phyloP scores from a whole-genome alignment of 176 grass and related monocot species.

The Puya raimondii region DNA sequence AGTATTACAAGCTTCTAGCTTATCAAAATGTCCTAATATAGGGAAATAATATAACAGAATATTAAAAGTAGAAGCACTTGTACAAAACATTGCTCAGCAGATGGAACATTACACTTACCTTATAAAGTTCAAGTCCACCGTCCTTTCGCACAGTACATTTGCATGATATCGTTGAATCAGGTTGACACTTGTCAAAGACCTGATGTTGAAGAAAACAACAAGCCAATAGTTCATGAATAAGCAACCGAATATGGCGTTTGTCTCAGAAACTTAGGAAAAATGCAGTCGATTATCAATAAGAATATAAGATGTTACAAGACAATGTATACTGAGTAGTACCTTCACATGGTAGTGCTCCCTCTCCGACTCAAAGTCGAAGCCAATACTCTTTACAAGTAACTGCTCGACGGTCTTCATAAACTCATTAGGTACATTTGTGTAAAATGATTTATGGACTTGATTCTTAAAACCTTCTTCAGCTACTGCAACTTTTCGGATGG shows the following conservation, averaged over 20 bases:
- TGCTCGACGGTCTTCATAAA: slow-evolving; percentile 9
- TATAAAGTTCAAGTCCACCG: slow-evolving; percentile 40
- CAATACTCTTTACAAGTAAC: slow-evolving; percentile 9
- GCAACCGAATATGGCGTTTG: not conserved
- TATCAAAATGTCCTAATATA: not conserved
- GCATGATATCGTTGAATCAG: slow-evolving; percentile 47
- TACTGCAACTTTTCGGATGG: not conserved
- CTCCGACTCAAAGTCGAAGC: slow-evolving; percentile 15
- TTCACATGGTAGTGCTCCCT: slow-evolving; percentile 29
- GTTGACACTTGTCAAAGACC: slow-evolving; percentile 50
- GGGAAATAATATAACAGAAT: not conserved
- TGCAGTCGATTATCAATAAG: not conserved
- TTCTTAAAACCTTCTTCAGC: not conserved
- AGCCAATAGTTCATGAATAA: not conserved
- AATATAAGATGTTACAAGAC: not conserved
- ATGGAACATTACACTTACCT: slow-evolving; percentile 32
- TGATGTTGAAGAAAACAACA: slow-evolving; percentile 11
- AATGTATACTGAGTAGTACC: slow-evolving; percentile 12
- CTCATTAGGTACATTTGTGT: slow-evolving; percentile 11
- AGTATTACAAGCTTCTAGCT: not conserved
- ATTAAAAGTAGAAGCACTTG: slow-evolving; percentile 3
- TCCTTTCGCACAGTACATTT: slow-evolving; percentile 47
- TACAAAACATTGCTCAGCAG: not conserved
- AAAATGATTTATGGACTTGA: slow-evolving; percentile 6
- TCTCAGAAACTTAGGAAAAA: slow-evolving; percentile 1